Evolutionary conservation across 352 stramenopile species (phyloP).

Genomic region (Pythium aristosporum): DNA sequence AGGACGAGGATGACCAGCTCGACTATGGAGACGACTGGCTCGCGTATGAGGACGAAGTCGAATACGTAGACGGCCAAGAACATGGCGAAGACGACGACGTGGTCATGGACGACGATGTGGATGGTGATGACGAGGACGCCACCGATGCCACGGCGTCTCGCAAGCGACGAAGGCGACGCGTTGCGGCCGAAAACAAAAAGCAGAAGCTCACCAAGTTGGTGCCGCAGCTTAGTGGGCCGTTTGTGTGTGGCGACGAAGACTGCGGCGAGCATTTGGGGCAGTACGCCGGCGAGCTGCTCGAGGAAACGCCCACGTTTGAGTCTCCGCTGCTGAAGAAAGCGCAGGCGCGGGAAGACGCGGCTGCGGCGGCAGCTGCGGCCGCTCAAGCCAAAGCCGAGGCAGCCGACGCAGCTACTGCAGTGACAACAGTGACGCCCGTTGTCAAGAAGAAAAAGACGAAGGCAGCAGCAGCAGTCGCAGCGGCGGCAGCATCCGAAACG

Average conservation of each 20-base stretch:
- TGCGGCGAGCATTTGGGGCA: constrained; percentile 15
- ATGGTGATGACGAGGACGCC: constrained; percentile 32
- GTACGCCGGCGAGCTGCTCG: constrained; percentile 21
- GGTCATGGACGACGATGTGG: constrained; percentile 29
- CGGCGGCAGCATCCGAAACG: neutral
- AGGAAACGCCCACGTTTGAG: constrained; percentile 13
- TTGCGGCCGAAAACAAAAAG: constrained; percentile 41
- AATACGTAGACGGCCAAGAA: constrained; percentile 57
- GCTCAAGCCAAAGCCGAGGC: neutral
- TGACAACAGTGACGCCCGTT: neutral
- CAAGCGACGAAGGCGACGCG: constrained; percentile 43
- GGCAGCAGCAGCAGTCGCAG: neutral
- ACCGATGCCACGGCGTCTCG: constrained; percentile 27
- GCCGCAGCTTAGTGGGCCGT: constrained; percentile 60
- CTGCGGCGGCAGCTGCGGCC: neutral
- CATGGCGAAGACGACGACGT: constrained; percentile 38
- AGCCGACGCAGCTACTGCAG: neutral
- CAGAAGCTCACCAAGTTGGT: constrained; percentile 69
- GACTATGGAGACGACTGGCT: constrained; percentile 87
- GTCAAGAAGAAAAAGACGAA: constrained; percentile 17
- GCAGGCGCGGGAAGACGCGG: constrained; percentile 18
- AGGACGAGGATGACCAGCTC: constrained; percentile 76
- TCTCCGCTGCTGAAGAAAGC: constrained; percentile 27
- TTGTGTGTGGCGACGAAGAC: constrained; percentile 22
- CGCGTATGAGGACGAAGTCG: constrained; percentile 86